Conservation (phyloP, 495 filamentous ascomycete species). For the Physcia stellaris region DNA sequence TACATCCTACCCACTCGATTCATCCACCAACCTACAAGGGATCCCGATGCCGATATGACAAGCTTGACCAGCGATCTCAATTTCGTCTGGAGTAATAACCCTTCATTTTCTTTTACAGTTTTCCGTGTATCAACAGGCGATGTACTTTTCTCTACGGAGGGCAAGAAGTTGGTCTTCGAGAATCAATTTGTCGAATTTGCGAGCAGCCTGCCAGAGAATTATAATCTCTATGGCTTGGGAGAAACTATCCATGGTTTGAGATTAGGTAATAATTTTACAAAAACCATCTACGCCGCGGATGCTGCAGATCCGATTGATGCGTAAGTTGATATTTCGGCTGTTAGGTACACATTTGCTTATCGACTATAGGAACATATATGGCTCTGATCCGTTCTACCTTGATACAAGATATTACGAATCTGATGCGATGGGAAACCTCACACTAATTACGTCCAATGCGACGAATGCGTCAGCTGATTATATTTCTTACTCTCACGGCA, state of each 20-base stretch:
- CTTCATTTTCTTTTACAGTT: slow-evolving; percentile 46
- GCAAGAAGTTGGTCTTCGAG: slow-evolving; percentile 44
- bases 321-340: slow-evolving; percentile 14
- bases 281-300: slow-evolving; percentile 62
- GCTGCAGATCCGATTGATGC: slow-evolving; percentile 44
- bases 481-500: slow-evolving; percentile 45
- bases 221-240: slow-evolving; percentile 51
- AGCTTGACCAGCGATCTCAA: slow-evolving; percentile 33
- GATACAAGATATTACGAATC: slow-evolving; percentile 52
- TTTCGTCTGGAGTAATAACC: slow-evolving; percentile 45
- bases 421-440: slow-evolving; percentile 34
- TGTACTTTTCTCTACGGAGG: slow-evolving; percentile 41
- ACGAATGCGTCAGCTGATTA: slow-evolving; percentile 42
- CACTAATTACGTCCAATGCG: slow-evolving; percentile 39
- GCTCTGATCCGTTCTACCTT: slow-evolving; percentile 46
- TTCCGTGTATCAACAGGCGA: slow-evolving; percentile 41
- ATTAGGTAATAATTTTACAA: slow-evolving; percentile 42
- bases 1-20: slow-evolving; percentile 51
- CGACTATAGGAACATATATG: slow-evolving; percentile 40
- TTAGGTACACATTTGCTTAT: neutral
- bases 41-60: slow-evolving; percentile 21
- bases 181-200: slow-evolving; percentile 54
- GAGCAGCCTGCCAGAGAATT: slow-evolving; percentile 39
- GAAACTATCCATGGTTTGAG: slow-evolving; percentile 46
- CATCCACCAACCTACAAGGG: slow-evolving; percentile 42